Percentiles rank a stretch among this genome's conserved stretches.
Conservation (phyloP, 768 basidiomycete genomes). For the Lanmaoa rubissima region DNA sequence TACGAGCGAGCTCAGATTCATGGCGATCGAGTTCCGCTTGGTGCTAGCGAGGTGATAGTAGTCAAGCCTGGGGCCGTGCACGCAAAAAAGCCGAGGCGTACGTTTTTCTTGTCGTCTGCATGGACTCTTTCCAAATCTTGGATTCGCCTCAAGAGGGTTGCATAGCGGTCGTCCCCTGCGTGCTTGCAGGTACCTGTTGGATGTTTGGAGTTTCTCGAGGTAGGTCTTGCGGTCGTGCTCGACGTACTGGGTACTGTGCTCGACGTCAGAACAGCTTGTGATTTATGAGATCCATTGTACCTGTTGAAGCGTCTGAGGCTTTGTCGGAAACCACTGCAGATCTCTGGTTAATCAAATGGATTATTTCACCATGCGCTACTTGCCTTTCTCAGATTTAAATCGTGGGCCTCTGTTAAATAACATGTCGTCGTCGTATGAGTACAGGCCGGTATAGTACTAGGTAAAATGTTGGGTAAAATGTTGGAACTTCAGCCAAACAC, state of each 20-base stretch:
- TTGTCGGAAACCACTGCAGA: constrained; percentile 33
- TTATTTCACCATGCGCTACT: not conserved
- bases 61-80: too few species aligned
- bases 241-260: constrained; percentile 37
- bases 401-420: constrained; percentile 51
- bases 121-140: constrained; percentile 64
- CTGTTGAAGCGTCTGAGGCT: constrained; percentile 38
- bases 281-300: constrained; percentile 26
- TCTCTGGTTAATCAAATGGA: not conserved
- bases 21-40: constrained; percentile 56
- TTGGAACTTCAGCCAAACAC: constrained; percentile 19
- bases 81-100: constrained; percentile 29
- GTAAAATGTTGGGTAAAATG: too few species aligned
- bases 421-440: constrained; percentile 12
- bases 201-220: constrained; percentile 27
- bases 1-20: constrained; percentile 52
- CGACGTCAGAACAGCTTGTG: not conserved
- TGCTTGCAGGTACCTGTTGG: constrained; percentile 18
- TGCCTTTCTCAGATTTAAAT: constrained; percentile 15
- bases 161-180: constrained; percentile 45
- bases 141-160: constrained; percentile 57
- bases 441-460: not conserved
- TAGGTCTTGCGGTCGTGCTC: constrained; percentile 23
- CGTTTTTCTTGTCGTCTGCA: constrained; percentile 62
- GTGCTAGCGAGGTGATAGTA: constrained; percentile 41